These are phyloP conservation scores for Sugiyamaella boreocaroliniensis DNA, from an alignment of 805 yeast species.

Conservation along the genomic window DNA sequence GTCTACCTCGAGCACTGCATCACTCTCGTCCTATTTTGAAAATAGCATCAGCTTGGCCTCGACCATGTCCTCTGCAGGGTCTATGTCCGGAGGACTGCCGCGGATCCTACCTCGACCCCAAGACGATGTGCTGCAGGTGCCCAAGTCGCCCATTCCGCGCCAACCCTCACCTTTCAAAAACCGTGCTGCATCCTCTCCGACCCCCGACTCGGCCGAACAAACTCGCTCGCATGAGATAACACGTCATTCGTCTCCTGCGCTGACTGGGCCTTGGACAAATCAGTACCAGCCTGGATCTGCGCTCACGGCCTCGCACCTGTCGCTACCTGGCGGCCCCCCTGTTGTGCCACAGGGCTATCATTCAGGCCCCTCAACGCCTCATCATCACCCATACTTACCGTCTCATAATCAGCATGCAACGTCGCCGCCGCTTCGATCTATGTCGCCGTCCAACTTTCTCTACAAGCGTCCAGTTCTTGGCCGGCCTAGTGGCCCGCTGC, in stretches of 20 bases:
- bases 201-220: slow-evolving; percentile 1
- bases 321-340: neutral
- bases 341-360: neutral
- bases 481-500: slow-evolving; percentile 1
- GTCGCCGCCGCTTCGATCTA: slow-evolving; percentile 2
- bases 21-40: neutral
- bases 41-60: neutral
- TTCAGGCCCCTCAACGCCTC: neutral
- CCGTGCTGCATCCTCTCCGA: slow-evolving; percentile 8
- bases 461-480: neutral
- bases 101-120: slow-evolving; percentile 16
- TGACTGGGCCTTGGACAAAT: slow-evolving; percentile 3
- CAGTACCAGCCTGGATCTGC: slow-evolving; percentile 2
- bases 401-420: neutral
- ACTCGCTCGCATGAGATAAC: neutral
- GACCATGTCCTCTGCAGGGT: slow-evolving; percentile 2
- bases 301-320: neutral
- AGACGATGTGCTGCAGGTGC: slow-evolving; percentile 5
- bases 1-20: slow-evolving; percentile 1
- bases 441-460: neutral
- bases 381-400: neutral
- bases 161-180: neutral
- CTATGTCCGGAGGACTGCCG: slow-evolving; percentile 6
- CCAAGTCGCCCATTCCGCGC: slow-evolving; percentile 1
- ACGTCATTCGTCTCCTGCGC: neutral